These are phyloP conservation scores for Verticillium albo-atrum DNA, from an alignment of 2,329 filamentous ascomycete species.

Conservation along the genomic window DNA sequence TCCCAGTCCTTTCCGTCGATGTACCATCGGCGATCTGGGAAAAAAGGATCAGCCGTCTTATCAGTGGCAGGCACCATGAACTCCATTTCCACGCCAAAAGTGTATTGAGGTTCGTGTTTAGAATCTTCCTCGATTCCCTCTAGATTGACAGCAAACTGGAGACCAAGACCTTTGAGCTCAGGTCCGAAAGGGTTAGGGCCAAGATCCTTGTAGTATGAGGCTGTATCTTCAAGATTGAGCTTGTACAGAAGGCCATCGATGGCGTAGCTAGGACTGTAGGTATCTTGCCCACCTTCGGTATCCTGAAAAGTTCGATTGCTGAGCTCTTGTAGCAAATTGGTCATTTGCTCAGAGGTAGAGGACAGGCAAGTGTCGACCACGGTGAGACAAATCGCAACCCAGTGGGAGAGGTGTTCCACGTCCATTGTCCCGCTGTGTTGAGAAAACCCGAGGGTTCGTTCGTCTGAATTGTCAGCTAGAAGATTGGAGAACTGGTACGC, in stretches of 20 bases:
- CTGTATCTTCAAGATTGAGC: neutral
- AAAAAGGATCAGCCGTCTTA: neutral
- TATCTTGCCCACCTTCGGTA: neutral
- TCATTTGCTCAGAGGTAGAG: neutral
- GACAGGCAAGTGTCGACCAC: neutral
- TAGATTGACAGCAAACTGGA: constrained; percentile 1
- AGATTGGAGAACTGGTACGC: constrained; percentile 4
- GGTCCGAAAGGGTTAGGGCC: neutral
- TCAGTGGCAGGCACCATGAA: constrained; percentile 2
- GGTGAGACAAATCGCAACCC: constrained; percentile 4
- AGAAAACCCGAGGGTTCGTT: neutral
- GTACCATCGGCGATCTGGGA: constrained; percentile 3
- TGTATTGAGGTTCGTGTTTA: neutral
- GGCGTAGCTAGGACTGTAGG: neutral
- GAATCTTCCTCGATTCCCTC: neutral
- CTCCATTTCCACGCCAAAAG: constrained; percentile 9
- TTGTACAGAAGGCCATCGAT: neutral
- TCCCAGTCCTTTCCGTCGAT: neutral
- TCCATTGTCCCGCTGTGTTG: constrained; percentile 8
- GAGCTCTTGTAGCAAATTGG: neutral
- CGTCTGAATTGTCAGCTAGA: neutral
- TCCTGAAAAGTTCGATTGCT: neutral
- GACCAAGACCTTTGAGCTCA: neutral
- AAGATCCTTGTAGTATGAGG: neutral
- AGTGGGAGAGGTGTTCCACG: neutral